Evolutionary conservation across 2,329 filamentous ascomycete species (phyloP), one percentile per base, ranked within the genome.

Genomic region (Verticillium dahliae): DNA sequence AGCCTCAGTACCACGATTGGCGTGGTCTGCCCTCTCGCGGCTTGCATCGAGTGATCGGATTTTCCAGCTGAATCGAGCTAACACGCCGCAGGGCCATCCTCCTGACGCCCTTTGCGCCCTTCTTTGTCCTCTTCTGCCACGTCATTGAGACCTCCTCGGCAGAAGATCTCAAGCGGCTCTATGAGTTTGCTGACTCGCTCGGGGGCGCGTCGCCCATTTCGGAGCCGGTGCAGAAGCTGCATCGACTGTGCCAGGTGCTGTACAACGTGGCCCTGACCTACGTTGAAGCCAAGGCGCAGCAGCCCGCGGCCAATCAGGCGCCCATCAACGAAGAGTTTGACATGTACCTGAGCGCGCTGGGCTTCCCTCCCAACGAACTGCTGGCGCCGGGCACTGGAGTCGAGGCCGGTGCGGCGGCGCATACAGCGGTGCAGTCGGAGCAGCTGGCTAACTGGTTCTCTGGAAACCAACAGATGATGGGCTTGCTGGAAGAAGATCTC

Each of bases 401-500:
- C 4, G 74, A 72, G 33, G 73, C 76, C 58, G 68, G 71, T 9
- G 58, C 67, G 22, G 68, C 72, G 61, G 66, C 67, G 41, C 65
- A 70, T 34, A 63, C 67, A 14, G 61, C 41, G 9, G 63, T 69
- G 62, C 69, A 75, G 62, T 70, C 74, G 31, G 73, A 79, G 37
- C 81, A 85, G 56, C 72, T 89, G 62, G 83, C 83, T 2, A 85
- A 87, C 64, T 89, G 86, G 86, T 89, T 88, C 66, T 85, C 83
- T 3, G 85, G 86, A 1, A 89, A 85, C 62, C 79, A 82, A 60
- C 86, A 88, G 67, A 83, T 90, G 75, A 81, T 89, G 76, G 85
- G 84, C 0, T 68, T 89, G 61, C 71, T 89, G 69, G 87, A 90
- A 68, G 84, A 88, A 62, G 86, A 89, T 55, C 64, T 82, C 61